Conservation (phyloP, 805 yeast genomes). For the Kodamaea laetipori region DNA sequence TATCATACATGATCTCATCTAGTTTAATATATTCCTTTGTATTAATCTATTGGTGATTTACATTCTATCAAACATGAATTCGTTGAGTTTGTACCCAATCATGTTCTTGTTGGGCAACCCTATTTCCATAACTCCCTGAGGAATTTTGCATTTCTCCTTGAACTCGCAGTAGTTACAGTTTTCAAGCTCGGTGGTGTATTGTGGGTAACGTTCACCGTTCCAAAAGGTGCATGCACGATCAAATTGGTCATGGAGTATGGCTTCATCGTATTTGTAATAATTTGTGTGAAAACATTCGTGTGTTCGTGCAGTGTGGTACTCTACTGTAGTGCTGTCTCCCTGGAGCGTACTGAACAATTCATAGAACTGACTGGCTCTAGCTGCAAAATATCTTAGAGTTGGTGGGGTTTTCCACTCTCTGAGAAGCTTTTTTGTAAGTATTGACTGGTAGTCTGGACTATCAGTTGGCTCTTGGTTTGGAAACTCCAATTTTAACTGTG, state of each 20-base stretch:
- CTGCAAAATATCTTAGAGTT: conserved; percentile 58
- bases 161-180: conserved; percentile 62
- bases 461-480: not conserved
- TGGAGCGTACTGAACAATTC: conserved; percentile 35
- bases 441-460: conserved; percentile 12
- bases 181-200: conserved; percentile 39
- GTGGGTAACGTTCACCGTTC: conserved; percentile 58
- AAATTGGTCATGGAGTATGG: conserved; percentile 30
- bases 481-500: not conserved
- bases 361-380: conserved; percentile 53
- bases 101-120: not conserved
- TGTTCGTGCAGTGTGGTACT: conserved; percentile 47
- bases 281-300: conserved; percentile 40
- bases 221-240: conserved; percentile 49
- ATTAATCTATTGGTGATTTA: conserved; percentile 19
- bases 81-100: conserved; percentile 8
- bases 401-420: conserved; percentile 54
- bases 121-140: conserved; percentile 9
- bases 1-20: no score
- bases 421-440: conserved; percentile 10
- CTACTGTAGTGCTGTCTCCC: conserved; percentile 49
- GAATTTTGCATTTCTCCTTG: conserved; percentile 23
- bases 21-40: no score
- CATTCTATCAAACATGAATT: conserved; percentile 10
- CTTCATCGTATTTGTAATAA: conserved; percentile 38